Conservation (phyloP, 148 eudicot genomes). For the Spergularia marina region DNA sequence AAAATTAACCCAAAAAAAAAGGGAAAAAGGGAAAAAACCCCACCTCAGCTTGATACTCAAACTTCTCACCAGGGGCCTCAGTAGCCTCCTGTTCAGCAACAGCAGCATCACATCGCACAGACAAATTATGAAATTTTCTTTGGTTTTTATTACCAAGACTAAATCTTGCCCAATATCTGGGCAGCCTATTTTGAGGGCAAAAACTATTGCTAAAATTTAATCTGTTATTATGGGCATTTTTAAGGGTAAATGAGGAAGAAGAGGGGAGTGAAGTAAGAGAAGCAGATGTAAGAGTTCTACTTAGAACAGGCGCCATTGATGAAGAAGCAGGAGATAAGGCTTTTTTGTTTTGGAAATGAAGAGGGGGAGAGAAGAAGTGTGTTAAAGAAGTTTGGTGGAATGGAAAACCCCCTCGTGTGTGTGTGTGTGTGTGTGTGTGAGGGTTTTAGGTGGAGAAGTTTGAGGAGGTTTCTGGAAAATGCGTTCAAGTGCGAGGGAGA, state of each 20-base stretch:
- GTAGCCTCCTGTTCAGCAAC: slow-evolving; percentile 76
- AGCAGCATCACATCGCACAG: slow-evolving; percentile 70
- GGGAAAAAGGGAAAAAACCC: slow-evolving; percentile 16
- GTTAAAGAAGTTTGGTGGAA: background rate
- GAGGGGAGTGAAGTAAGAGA: slow-evolving; percentile 48
- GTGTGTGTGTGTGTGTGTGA: slow-evolving; percentile 3
- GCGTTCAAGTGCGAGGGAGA: too few relatives aligned
- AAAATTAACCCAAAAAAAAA: background rate
- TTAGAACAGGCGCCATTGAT: slow-evolving; percentile 36
- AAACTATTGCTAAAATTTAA: slow-evolving; percentile 40
- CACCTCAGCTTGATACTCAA: slow-evolving; percentile 97
- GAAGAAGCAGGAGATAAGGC: background rate
- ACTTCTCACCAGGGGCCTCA: slow-evolving; percentile 61
- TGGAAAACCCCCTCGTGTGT: background rate
- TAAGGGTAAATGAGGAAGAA: slow-evolving; percentile 35
- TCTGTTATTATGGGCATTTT: slow-evolving; percentile 21
- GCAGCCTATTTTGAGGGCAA: slow-evolving; percentile 35
- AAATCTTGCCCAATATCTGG: slow-evolving; percentile 44
- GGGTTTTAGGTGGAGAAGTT: slow-evolving; percentile 20
- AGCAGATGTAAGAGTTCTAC: slow-evolving; percentile 41
- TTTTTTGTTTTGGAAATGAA: background rate
- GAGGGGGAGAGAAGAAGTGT: background rate
- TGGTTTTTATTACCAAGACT: slow-evolving; percentile 31
- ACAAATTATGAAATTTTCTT: slow-evolving; percentile 37
- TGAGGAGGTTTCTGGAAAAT: slow-evolving; percentile 24